Base-by-base conservation (phyloP, 306 rosid species). In the Fragaria vesca region DNA sequence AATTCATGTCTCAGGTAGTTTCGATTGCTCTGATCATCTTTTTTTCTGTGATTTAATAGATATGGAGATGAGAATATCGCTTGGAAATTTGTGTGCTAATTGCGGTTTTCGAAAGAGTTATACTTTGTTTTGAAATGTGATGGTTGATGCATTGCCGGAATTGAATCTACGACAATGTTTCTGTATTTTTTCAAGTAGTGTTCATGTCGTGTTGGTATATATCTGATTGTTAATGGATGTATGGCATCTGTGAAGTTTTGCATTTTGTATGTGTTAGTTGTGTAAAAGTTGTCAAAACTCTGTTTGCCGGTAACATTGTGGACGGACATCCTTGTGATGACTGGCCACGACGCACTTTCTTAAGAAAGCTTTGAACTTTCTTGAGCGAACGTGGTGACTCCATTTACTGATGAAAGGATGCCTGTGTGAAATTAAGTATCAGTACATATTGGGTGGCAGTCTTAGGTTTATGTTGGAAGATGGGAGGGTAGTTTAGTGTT, bases 1-100 rank as follows among this genome's bases (percentile, higher is more conserved):
- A 92, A 94, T 83, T 92, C 98, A 36, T 85, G 95, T 81, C 93
- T 90, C 82, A 90, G 97, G 98, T 94, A 89, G 21, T 61, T 5
- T 68, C 34, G 16, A 32, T 58, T 4, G n/a, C 43, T 76, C 21
- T 30, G 46, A 73, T 58, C 12, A 57, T 60, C 51, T 28, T 38
- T 8, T 8, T 58, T 38, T 1, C 5, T 13, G 45, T 13, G 43
- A 43, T 42, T 76, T 17, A 32, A 67, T 57, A 43, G 63, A 54
- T 78, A 21, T 60, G 13, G n/a, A 40, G 10, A 73, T 73, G 63
- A 11, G 63, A 11, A 17, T 38, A 48, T 55, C 43, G n/a, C 38
- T 60, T 32, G 8, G 57, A 34, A 66, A 12, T 34, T 6, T 52
- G 55, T 10, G 10, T 50, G 75, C 65, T 20, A 32, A 21, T 3